phyloP scores from a whole-genome alignment of 2,329 filamentous ascomycete genomes.

The Chrysoporthe cubensis region DNA sequence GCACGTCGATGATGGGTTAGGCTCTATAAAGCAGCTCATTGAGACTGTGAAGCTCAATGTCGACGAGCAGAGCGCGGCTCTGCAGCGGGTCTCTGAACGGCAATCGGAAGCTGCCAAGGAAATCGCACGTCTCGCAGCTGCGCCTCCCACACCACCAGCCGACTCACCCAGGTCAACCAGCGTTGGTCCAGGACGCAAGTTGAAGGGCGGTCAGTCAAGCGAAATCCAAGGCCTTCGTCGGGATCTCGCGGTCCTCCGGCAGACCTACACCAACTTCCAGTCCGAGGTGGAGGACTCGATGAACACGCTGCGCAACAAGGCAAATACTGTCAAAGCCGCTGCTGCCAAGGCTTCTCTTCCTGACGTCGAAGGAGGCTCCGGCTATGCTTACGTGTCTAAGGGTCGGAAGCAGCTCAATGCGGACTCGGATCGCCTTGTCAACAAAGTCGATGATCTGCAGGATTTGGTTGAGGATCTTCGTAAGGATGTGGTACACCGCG shows the following conservation, averaged over 20 bases:
- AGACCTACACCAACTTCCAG: conserved; percentile 91
- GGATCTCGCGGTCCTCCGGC: conserved; percentile 87
- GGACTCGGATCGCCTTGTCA: conserved; percentile 89
- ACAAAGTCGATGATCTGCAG: conserved; percentile 94
- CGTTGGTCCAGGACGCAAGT: conserved; percentile 42
- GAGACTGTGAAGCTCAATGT: conserved; percentile 83
- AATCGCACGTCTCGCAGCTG: conserved; percentile 65
- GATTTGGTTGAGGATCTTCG: conserved; percentile 95
- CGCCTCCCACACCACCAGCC: conserved; percentile 47
- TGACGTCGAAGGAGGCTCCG: conserved; percentile 74
- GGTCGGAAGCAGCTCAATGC: conserved; percentile 86
- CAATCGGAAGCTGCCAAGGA: conserved; percentile 90
- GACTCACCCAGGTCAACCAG: conserved; percentile 54
- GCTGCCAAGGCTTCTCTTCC: conserved; percentile 74
- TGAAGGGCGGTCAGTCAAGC: conserved; percentile 66
- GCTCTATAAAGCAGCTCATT: conserved; percentile 78
- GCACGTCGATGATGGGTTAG: conserved; percentile 91
- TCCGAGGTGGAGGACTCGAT: conserved; percentile 88
- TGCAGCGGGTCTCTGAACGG: conserved; percentile 86
- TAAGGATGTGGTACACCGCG: conserved; percentile 93
- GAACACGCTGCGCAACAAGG: conserved; percentile 80
- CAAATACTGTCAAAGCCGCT: conserved; percentile 75
- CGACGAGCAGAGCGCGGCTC: conserved; percentile 77
- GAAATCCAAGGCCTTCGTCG: conserved; percentile 84
- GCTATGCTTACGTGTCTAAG: conserved; percentile 80